Base-by-base conservation (phyloP, 2,329 filamentous ascomycete species). In the Alternaria novae-zelandiae region DNA sequence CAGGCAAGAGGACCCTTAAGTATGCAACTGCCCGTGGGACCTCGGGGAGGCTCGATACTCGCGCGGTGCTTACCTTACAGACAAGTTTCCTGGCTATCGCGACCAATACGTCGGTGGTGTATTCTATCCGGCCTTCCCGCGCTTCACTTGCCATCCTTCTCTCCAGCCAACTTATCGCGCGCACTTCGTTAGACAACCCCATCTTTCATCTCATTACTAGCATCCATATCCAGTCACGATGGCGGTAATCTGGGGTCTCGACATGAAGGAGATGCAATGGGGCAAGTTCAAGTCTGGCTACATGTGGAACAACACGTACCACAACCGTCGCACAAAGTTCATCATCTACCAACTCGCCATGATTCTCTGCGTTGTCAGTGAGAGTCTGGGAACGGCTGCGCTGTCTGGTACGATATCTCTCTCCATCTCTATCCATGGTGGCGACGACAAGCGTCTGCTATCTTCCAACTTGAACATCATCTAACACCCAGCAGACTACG, bases 301-400 rank as follows among this genome's bases (percentile, higher is more conserved):
- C 73, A 88, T 88, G 86, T 88, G 85, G 78, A 85, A 85, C 67
- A 83, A 78, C 30, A 78, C 80, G 12, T 88, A 86, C 69, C 85
- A 88, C 73, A 76, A 87, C 4, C 84, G 86, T 46, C 81, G 84
- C 20, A 86, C 84, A 9, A 88, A 87, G 69, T 88, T 89, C 81
- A 83, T 87, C 64, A 82, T 88, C 59, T 89, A 89, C 70, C 87
- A 88, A 72, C 78, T 84, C 59, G 86, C 86, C 64, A 85, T 88
- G 85, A 86, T 88, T 54, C 80, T 84, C 64, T 86, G 84, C 66
- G 85, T 88, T 13, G 82, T 85, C 25, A 87, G 85, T 3, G 86
- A 88, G 70, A 86, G 85, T 4, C 77, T 88, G 5, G 86, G 86
- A 5, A 88, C 86, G 1, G 85, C 85, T 4, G 84, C 83, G 4